These are phyloP conservation scores for Boletus pseudo-olivaceus DNA, from an alignment of 768 basidiomycete species.

Conservation along the genomic window DNA sequence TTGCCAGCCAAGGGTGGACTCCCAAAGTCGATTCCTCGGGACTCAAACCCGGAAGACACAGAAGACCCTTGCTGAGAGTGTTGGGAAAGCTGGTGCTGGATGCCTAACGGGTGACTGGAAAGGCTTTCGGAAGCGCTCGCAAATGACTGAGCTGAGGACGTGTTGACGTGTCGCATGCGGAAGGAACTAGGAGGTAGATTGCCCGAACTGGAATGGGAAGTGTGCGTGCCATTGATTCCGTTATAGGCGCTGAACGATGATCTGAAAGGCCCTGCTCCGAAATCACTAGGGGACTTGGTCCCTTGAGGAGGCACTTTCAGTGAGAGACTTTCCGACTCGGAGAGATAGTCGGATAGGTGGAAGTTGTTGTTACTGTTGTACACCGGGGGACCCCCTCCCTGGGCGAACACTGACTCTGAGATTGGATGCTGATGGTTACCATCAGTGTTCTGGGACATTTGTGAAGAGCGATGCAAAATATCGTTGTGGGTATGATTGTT, in stretches of 20 bases:
- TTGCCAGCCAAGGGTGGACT: constrained; percentile 24
- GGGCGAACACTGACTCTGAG: constrained; percentile 31
- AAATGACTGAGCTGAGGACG: constrained; percentile 28
- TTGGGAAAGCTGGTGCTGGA: constrained; percentile 34
- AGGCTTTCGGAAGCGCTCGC: constrained; percentile 23
- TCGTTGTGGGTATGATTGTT: constrained; percentile 36
- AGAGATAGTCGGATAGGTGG: constrained; percentile 33
- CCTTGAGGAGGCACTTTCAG: constrained; percentile 31
- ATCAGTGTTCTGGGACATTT: constrained; percentile 25
- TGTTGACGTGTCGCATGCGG: constrained; percentile 35
- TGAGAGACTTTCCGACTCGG: constrained; percentile 32
- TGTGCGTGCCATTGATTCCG: constrained; percentile 24
- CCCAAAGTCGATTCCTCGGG: constrained; percentile 35
- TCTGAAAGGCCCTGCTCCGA: constrained; percentile 34
- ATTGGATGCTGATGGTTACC: constrained; percentile 34
- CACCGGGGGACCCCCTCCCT: constrained; percentile 35
- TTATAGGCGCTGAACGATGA: constrained; percentile 35
- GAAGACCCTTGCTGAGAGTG: constrained; percentile 33
- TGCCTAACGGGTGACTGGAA: constrained; percentile 24
- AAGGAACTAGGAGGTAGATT: constrained; percentile 32
- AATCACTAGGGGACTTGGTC: constrained; percentile 32
- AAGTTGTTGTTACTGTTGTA: constrained; percentile 39
- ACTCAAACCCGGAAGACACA: constrained; percentile 22
- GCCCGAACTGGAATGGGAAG: constrained; percentile 23
- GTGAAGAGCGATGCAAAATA: constrained; percentile 25